Base-by-base conservation (phyloP, 2,329 filamentous ascomycete genomes). In the Ascochyta fabae region DNA sequence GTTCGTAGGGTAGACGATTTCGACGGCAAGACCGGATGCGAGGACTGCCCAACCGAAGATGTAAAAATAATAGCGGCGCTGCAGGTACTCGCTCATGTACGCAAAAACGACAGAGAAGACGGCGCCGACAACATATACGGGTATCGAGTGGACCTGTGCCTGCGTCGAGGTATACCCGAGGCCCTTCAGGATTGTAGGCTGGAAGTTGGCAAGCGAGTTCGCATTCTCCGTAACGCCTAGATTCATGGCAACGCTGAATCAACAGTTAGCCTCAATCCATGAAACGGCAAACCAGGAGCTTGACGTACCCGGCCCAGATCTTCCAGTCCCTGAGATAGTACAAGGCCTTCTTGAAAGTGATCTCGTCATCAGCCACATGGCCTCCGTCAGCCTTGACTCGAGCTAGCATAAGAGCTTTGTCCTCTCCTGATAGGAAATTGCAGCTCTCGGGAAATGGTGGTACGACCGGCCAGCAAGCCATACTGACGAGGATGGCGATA, bases 351-450 rank as follows among this genome's bases (percentile, higher is more conserved):
- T 78, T 80, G 43, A 84, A 62, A 54, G 84, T 78, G 6, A 72
- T 70, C 43, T 75, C 61, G 27, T 79, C 77, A 27, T 85, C 79
- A 24, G 76, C 69, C 57, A 81, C 79, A 51, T 78, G 71, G 0
- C 77, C 66, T 24, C 65, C 69, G 62, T 86, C 83, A 38, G 79
- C 72, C 16, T 75, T 72, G 0, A 86, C 75, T 2, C 84, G 78
- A 60, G 82, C 80, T 0, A 77, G 73, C 4, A 84, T 83, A 48
- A 86, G 82, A 48, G 74, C 74, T 35, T 79, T 79, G 69, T 86
- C 78, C 15, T 81, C 76, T 3, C 78, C 74, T 7, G 72, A 80
- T 24, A 87, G 73, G 61, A 81, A 83, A n/a, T 72, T 77, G 29
- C 80, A 81, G 1, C 77, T 70, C 22, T 76, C 74, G 0, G 84